Conservation (phyloP, 2,329 filamentous ascomycete species). For the Thermoascus crustaceus region DNA sequence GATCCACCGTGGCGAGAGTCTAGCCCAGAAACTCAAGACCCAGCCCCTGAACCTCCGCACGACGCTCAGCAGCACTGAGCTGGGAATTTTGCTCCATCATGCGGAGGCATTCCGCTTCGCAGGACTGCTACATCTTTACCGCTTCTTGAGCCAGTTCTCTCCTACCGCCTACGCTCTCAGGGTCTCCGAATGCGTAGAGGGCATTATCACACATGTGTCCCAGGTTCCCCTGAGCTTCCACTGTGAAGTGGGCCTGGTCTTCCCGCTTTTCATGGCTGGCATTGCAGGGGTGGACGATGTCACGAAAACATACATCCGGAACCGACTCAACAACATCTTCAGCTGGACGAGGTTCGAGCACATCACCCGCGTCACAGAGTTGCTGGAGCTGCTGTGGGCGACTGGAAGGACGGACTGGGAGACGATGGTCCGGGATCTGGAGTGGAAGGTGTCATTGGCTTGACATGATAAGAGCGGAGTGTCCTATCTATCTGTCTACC, state of each 20-base stretch:
- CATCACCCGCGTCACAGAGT: constrained; percentile 5
- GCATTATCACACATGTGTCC: constrained; percentile 6
- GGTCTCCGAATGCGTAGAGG: constrained; percentile 5
- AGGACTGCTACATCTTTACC: constrained; percentile 9
- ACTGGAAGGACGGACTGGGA: constrained; percentile 10
- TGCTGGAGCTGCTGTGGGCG: constrained; percentile 7
- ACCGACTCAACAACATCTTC: constrained; percentile 6
- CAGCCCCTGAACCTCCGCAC: constrained; percentile 3
- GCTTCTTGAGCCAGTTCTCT: constrained; percentile 3
- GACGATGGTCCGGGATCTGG: constrained; percentile 5
- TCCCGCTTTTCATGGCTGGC: constrained; percentile 9
- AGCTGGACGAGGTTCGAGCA: constrained; percentile 9
- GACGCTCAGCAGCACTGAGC: background rate
- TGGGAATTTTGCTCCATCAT: constrained; percentile 7
- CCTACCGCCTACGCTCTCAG: constrained; percentile 1
- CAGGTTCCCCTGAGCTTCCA: constrained; percentile 6
- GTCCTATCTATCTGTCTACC: no score
- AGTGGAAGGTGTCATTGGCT: constrained; percentile 9
- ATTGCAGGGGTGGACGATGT: constrained; percentile 3
- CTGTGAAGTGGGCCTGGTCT: constrained; percentile 8
- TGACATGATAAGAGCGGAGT: constrained; percentile 3
- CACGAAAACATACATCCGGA: constrained; percentile 5
- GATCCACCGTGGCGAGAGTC: background rate
- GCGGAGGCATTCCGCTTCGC: constrained; percentile 11
- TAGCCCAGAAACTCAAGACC: constrained; percentile 7